These are phyloP conservation scores for Acorus gramineus DNA, from an alignment of 106 monocot species.

Conservation along the genomic window DNA sequence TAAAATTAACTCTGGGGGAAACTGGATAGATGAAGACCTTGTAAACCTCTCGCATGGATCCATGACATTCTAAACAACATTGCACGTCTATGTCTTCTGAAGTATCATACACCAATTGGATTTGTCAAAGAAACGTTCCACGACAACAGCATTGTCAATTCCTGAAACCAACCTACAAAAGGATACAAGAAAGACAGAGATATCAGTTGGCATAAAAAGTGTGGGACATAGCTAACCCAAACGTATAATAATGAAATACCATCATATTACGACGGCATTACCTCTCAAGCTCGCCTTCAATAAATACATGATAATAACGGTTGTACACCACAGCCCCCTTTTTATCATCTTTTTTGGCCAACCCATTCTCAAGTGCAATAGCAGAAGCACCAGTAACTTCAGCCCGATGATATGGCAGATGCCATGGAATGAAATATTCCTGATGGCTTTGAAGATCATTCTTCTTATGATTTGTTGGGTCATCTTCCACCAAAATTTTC, in stretches of 20 bases:
- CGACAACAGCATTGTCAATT: slow-evolving; percentile 44
- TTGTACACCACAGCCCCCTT: slow-evolving; percentile 87
- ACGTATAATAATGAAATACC: too few relatives aligned
- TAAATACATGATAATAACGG: slow-evolving; percentile 97
- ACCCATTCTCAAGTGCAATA: slow-evolving; percentile 55
- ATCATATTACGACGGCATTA: slow-evolving; percentile 2
- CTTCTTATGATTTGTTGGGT: background rate
- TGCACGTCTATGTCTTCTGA: slow-evolving; percentile 34
- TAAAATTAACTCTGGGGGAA: too few relatives aligned
- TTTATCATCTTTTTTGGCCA: slow-evolving; percentile 86
- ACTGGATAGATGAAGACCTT: too few relatives aligned
- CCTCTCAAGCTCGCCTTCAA: slow-evolving; percentile 94
- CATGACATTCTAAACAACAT: too few relatives aligned
- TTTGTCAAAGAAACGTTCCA: slow-evolving; percentile 90
- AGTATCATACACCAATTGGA: slow-evolving; percentile 96
- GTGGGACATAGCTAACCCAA: too few relatives aligned
- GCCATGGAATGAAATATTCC: slow-evolving; percentile 99
- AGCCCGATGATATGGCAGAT: slow-evolving; percentile 90
- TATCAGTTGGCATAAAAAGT: too few relatives aligned
- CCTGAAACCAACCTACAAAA: slow-evolving; percentile 65
- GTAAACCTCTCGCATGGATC: too few relatives aligned
- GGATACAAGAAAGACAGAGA: slow-evolving; percentile 1
- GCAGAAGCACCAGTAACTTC: slow-evolving; percentile 68
- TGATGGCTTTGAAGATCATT: slow-evolving; percentile 31
- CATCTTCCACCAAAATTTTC: background rate